phyloP scores from a whole-genome alignment of 106 monocot species.

The Dendrobium officinale region DNA sequence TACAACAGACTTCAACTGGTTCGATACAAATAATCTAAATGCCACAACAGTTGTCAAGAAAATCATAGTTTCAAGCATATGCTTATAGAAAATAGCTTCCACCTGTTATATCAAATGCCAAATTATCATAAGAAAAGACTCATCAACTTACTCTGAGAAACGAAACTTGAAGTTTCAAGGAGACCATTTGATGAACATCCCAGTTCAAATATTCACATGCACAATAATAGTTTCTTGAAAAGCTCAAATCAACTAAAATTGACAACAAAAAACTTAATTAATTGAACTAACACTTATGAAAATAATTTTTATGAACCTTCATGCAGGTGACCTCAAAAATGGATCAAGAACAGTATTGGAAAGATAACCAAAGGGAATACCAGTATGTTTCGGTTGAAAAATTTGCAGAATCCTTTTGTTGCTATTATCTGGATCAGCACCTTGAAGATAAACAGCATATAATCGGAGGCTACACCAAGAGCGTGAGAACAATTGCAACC shows the following conservation, averaged over 20 bases:
- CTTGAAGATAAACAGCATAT: constrained; percentile 8
- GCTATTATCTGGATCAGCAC: constrained; percentile 14
- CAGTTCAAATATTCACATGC: neutral
- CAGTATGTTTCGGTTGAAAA: constrained; percentile 34
- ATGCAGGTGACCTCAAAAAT: constrained; percentile 51
- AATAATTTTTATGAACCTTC: constrained; percentile 1
- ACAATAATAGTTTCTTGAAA: neutral
- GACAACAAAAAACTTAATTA: neutral
- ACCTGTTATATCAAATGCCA: neutral
- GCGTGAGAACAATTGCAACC: neutral
- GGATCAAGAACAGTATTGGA: constrained; percentile 79
- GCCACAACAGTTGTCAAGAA: neutral
- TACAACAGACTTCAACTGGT: neutral
- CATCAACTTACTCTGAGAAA: neutral
- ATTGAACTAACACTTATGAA: neutral
- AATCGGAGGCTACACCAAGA: neutral
- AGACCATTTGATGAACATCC: neutral
- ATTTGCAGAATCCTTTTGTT: constrained; percentile 41
- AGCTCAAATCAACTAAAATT: neutral
- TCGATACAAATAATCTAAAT: neutral
- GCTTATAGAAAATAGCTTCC: neutral
- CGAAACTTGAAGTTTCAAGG: neutral
- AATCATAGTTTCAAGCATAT: neutral
- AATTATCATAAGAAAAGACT: neutral
- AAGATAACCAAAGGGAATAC: constrained; percentile 20